Evolutionary conservation across 495 filamentous ascomycete genomes (phyloP).

Genomic region (Penicilliopsis zonata): DNA sequence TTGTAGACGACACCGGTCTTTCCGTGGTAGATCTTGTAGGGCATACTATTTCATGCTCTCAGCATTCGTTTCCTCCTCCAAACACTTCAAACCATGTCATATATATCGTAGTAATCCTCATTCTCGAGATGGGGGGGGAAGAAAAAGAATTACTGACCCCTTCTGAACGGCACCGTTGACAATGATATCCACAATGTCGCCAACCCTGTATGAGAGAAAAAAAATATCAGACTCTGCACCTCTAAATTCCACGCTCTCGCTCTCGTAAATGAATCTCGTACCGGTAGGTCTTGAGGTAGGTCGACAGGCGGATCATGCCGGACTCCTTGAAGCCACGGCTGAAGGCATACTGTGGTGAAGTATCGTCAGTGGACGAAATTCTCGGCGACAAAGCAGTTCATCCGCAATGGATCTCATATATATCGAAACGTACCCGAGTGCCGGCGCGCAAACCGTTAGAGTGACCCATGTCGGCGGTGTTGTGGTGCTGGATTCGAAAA

Average conservation of each 20-base stretch:
- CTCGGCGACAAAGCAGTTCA: conserved; percentile 2
- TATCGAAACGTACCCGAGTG: conserved; percentile 56
- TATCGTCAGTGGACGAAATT: conserved; percentile 20
- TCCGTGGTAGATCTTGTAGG: conserved; percentile 97
- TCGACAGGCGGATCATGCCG: conserved; percentile 79
- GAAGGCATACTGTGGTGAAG: conserved; percentile 65
- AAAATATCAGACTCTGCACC: conserved; percentile 16
- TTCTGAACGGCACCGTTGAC: conserved; percentile 97
- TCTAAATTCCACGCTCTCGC: conserved; percentile 5
- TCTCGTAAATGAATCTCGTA: conserved; percentile 26
- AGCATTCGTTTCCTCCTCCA: conserved; percentile 11
- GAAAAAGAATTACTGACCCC: conserved; percentile 52
- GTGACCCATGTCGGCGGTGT: conserved; percentile 77
- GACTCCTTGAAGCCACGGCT: conserved; percentile 84
- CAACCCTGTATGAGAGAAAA: conserved; percentile 76
- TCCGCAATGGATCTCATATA: not conserved
- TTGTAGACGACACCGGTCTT: conserved; percentile 98
- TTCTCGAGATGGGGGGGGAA: conserved; percentile 7
- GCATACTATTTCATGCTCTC: conserved; percentile 57
- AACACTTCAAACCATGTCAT: no score
- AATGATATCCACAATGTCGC: conserved; percentile 94
- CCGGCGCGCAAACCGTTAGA: conserved; percentile 86
- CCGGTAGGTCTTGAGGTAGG: conserved; percentile 87
- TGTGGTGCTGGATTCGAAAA: conserved; percentile 32
- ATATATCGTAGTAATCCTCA: no score